Conservation (phyloP, 129 eudicot species). For the Flaveria sonorensis region DNA sequence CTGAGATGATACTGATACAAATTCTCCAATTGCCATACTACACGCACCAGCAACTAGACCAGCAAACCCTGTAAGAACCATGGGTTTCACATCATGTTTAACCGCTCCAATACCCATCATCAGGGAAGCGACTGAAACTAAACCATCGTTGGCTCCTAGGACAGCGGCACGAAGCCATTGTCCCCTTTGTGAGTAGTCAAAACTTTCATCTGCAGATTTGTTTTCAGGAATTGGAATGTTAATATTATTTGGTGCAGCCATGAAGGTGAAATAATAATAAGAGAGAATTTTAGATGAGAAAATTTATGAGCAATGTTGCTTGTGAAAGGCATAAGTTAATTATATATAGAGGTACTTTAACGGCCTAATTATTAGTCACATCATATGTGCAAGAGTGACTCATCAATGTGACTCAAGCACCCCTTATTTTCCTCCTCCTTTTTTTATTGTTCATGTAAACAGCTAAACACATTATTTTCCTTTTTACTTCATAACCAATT, state of each 20-base stretch:
- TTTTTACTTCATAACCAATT: neutral
- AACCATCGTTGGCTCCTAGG: conserved; percentile 41
- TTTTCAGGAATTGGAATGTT: conserved; percentile 25
- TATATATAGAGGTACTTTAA: conserved; percentile 12
- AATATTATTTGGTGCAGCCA: conserved; percentile 36
- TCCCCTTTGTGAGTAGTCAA: conserved; percentile 44
- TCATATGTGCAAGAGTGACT: conserved; percentile 25
- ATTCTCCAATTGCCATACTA: conserved; percentile 46
- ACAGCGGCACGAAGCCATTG: conserved; percentile 49
- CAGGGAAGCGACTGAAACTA: conserved; percentile 40
- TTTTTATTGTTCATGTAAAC: neutral
- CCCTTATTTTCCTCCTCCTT: neutral
- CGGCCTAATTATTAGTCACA: conserved; percentile 21
- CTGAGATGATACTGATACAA: conserved; percentile 39
- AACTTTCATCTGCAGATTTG: conserved; percentile 21
- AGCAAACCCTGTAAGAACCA: conserved; percentile 42
- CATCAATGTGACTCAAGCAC: conserved; percentile 20
- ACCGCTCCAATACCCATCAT: conserved; percentile 48
- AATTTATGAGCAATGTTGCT: neutral
- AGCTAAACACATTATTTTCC: neutral
- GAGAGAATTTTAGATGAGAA: neutral
- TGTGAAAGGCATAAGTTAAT: conserved; percentile 29
- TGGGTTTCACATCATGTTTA: conserved; percentile 33
- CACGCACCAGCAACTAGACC: conserved; percentile 44
- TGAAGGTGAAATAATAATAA: neutral